Evolutionary conservation across 1,284 basidiomycete genomes (phyloP).

Genomic region (Heterobasidion occidentale): DNA sequence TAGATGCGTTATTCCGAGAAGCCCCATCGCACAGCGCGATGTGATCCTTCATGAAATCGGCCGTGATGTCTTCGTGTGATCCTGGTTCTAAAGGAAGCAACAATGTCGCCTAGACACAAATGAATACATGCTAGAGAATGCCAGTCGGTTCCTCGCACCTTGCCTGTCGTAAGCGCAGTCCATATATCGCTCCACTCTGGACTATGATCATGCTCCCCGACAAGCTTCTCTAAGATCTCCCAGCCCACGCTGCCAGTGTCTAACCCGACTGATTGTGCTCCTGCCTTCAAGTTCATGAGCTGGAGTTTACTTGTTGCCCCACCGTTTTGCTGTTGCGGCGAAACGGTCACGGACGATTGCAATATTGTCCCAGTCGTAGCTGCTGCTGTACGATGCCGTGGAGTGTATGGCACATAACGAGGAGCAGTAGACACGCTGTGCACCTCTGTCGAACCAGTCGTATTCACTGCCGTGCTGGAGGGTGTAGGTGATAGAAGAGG

Average conservation of each 20-base stretch:
- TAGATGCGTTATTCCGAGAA: constrained; percentile 34
- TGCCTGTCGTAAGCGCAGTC: constrained; percentile 56
- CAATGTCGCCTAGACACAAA: constrained; percentile 54
- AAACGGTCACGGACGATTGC: constrained; percentile 27
- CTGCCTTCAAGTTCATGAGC: constrained; percentile 74
- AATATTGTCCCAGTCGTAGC: constrained; percentile 40
- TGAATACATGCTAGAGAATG: not conserved
- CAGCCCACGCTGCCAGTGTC: constrained; percentile 69
- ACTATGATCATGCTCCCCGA: constrained; percentile 51
- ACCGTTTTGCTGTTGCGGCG: constrained; percentile 32
- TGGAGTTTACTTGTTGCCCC: constrained; percentile 66
- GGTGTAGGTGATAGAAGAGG: constrained; percentile 47
- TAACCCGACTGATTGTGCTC: constrained; percentile 69
- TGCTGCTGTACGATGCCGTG: constrained; percentile 42
- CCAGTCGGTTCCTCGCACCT: constrained; percentile 35
- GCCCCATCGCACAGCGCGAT: constrained; percentile 52
- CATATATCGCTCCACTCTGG: constrained; percentile 75
- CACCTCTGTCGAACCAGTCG: constrained; percentile 9
- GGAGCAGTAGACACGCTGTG: constrained; percentile 19
- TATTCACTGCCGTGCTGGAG: constrained; percentile 13
- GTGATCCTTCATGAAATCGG: constrained; percentile 76
- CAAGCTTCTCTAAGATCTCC: constrained; percentile 77
- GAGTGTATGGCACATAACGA: constrained; percentile 49
- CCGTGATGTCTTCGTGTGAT: constrained; percentile 48
- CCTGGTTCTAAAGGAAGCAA: constrained; percentile 63